Percentiles rank a stretch among this genome's conserved stretches.
These are phyloP conservation scores for Schoenoplectus triqueter DNA, from an alignment of 202 grass and related monocot species.

Conservation along the genomic window DNA sequence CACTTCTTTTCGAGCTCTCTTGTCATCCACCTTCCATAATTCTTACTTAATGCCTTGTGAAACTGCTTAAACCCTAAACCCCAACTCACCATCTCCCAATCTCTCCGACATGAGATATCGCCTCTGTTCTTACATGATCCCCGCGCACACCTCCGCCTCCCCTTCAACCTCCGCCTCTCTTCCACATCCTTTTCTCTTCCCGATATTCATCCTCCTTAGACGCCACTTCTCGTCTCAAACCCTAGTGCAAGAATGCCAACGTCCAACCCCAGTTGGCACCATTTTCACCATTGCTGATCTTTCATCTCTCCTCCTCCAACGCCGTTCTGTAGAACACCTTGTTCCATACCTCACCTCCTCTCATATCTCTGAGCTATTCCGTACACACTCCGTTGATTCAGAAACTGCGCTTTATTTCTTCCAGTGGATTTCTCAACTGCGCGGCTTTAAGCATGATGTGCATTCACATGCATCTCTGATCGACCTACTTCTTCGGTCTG, in stretches of 20 bases:
- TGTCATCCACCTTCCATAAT: not conserved
- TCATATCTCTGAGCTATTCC: slow-evolving; percentile 55
- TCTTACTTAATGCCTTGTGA: not conserved
- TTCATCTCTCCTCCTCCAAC: slow-evolving; percentile 52
- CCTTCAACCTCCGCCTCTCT: not conserved
- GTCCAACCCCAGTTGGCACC: not conserved
- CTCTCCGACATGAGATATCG: slow-evolving; percentile 43
- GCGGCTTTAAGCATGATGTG: slow-evolving; percentile 64
- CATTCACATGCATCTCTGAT: slow-evolving; percentile 70
- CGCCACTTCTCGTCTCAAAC: slow-evolving; percentile 13
- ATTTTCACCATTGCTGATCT: slow-evolving; percentile 52
- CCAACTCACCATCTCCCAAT: not conserved
- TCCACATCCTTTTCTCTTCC: slow-evolving; percentile 23
- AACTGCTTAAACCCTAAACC: slow-evolving; percentile 46
- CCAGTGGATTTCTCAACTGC: slow-evolving; percentile 57
- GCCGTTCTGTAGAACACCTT: slow-evolving; percentile 51
- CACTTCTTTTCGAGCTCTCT: not conserved
- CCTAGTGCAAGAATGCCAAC: not conserved
- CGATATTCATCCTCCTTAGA: slow-evolving; percentile 23
- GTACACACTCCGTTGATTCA: slow-evolving; percentile 41
- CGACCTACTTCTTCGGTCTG: slow-evolving; percentile 50
- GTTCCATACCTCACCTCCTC: slow-evolving; percentile 52
- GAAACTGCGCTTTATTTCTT: slow-evolving; percentile 70
- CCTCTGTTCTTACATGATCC: slow-evolving; percentile 33
- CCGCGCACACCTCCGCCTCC: not conserved